Conservation (phyloP, 1,284 basidiomycete species). For the Ustilago cynodontis region DNA sequence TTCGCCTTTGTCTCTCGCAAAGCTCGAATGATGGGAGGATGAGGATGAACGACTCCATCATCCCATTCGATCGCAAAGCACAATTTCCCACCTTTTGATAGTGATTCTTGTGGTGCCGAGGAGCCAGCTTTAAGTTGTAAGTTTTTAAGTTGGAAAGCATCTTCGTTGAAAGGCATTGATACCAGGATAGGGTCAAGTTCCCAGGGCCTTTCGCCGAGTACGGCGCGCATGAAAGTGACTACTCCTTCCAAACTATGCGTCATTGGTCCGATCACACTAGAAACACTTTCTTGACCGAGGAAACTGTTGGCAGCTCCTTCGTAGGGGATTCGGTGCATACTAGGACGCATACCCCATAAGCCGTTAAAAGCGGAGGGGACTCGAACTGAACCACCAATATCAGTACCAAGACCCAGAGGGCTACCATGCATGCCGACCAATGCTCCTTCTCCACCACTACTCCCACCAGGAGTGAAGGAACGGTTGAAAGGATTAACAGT, state of each 20-base stretch:
- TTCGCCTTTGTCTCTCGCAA: conserved; percentile 60
- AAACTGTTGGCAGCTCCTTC: conserved; percentile 72
- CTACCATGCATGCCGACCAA: conserved; percentile 81
- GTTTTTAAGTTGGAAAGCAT: conserved; percentile 35
- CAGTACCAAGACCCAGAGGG: conserved; percentile 82
- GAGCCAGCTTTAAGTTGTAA: neutral
- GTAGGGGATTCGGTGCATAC: conserved; percentile 79
- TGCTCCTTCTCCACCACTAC: conserved; percentile 83
- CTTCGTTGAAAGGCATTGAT: conserved; percentile 49
- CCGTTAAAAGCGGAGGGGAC: conserved; percentile 86
- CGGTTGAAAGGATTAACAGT: conserved; percentile 80
- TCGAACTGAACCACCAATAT: conserved; percentile 76
- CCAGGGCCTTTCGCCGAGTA: conserved; percentile 77
- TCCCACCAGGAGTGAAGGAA: conserved; percentile 79
- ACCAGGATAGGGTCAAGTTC: conserved; percentile 72
- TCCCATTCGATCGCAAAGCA: conserved; percentile 60
- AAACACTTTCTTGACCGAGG: conserved; percentile 76
- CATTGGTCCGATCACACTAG: conserved; percentile 81
- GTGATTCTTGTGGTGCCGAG: neutral
- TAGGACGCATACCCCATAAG: conserved; percentile 83
- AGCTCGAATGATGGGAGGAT: conserved; percentile 69
- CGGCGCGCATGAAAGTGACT: conserved; percentile 77
- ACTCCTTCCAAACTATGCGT: conserved; percentile 75
- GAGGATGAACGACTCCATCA: conserved; percentile 70
- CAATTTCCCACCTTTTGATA: neutral